Evolutionary conservation across 345 rosid genomes (phyloP), one percentile per base, ranked within the genome.

Genomic region (Boechera retrofracta): DNA sequence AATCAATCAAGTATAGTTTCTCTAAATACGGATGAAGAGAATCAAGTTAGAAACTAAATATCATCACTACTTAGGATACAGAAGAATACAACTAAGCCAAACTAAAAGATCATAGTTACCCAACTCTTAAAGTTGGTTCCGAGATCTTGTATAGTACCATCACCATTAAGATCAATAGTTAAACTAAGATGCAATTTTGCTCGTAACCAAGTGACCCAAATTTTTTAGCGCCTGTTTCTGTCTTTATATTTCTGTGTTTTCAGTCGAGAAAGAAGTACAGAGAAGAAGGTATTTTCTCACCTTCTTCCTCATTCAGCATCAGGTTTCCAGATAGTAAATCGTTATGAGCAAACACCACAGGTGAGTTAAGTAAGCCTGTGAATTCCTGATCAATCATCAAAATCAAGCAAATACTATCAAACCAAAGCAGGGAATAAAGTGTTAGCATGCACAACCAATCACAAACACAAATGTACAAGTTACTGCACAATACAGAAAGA

Each of bases 271-370:
- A 36, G 4, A 55, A 49, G 15, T 61, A 7, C 42, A 53, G 21
- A 33, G 72, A 64, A 31, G 41, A 21, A 53, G 7, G 24, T 69
- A 48, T 28, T 49, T 48, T 66, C 55, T 63, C 57, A 92, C 98
- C 99, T 87, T 88, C 87, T 51, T 86, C 94, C 8, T 88, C 98
- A 68, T 91, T 95, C 42, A 84, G 76, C 99, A 95, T 95, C 71
- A 95, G 62, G 77, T 95, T 95, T 69, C 98, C 99, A 12, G 94
- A 92, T 35, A 95, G 96, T 83, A 95, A 83, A 86, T 95, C 99
- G 72, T 92, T 95, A 74, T 95, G 99, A 64, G 93, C 82, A 85
- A 89, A 95, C 77, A 95, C 98, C 69, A 92, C 94, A 0, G 98
- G 91, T 73, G 98, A 62, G 58, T 86, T 85, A 65, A 95, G 89